Evolutionary conservation across 2,329 filamentous ascomycete genomes (phyloP), one percentile per base, ranked within the genome.

Genomic region (Xylariaceae sp.): DNA sequence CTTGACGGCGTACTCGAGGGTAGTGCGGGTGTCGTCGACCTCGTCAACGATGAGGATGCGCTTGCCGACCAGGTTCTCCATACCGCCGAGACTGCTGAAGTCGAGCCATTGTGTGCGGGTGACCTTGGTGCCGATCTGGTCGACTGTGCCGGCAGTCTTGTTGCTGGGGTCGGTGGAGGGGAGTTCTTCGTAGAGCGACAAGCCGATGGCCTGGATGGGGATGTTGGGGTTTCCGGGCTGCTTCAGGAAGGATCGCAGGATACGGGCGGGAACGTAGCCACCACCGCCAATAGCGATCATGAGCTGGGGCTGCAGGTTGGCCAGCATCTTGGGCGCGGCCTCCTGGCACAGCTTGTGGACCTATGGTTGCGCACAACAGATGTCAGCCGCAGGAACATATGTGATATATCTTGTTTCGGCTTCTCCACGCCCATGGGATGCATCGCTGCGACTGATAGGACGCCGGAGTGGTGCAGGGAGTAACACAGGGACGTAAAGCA

Each of bases 71-170:
- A 92, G 76, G 72, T 90, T 90, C 67, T 84, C 82, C 84, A 91
- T 90, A 72, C 89, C 87, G 59, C 78, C 74, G 34, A 92, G 67
- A 34, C 68, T 69, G 61, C 83, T 89, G 62, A 99, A 80, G 75
- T 99, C 94, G 59, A 99, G 86, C 94, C 94, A 99, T 83, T 99
- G 94, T 45, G 94, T 97, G 68, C 94, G 89, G 48, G 91, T 97
- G 68, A 99, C 94, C 79, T 95, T 94, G 66, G 90, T 97, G 66
- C 93, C 93, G 49, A 89, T 88, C 64, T 82, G 78, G 78, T 99
- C 94, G 70, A 90, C 81, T 60, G 77, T 76, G 56, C 74, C 73
- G 54, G 77, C 75, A 60, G 78, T 78, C 54, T 68, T 69, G 59
- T 76, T 74, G 59, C 80, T 77, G 60, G 83, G 81, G 64, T 82